Conservation (phyloP, 2,329 filamentous ascomycete genomes). For the Lasiodiplodia citricola region DNA sequence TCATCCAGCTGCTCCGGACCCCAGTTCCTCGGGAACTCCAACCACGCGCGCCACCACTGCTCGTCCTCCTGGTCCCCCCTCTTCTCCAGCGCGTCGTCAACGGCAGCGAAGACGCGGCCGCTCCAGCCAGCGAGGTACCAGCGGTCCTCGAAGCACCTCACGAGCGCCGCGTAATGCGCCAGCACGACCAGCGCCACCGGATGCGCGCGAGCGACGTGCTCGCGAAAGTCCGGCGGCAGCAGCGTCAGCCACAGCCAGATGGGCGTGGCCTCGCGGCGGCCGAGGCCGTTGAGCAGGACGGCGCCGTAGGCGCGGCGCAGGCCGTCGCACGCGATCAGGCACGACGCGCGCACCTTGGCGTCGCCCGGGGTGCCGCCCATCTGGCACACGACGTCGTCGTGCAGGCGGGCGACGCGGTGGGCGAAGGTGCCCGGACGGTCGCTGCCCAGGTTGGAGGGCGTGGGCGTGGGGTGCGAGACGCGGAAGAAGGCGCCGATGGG, state of each 20-base stretch:
- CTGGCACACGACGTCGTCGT: not conserved
- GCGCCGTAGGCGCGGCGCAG: not conserved
- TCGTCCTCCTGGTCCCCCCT: not conserved
- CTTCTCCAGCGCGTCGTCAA: conserved; percentile 1
- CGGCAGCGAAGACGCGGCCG: not conserved
- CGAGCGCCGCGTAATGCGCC: not conserved
- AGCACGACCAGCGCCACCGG: conserved; percentile 2
- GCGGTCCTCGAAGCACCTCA: not conserved
- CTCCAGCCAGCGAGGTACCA: conserved; percentile 8
- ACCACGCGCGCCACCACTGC: not conserved
- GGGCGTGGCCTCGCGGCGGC: not conserved
- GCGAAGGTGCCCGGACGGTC: not conserved
- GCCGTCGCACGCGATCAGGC: not conserved
- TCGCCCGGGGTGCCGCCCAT: not conserved
- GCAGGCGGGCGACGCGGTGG: not conserved
- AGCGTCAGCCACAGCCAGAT: not conserved
- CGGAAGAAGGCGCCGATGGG: not conserved
- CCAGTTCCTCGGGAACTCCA: not conserved
- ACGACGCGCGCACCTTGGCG: not conserved
- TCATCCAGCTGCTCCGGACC: not conserved
- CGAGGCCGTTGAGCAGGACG: not conserved
- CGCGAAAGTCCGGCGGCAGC: conserved; percentile 2
- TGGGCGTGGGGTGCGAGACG: too few species aligned
- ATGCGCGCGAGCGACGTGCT: not conserved
- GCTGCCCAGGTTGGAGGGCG: not conserved